These are phyloP conservation scores for Apiotrichum sp. DNA, from an alignment of 1,284 basidiomycete species.

Conservation along the genomic window DNA sequence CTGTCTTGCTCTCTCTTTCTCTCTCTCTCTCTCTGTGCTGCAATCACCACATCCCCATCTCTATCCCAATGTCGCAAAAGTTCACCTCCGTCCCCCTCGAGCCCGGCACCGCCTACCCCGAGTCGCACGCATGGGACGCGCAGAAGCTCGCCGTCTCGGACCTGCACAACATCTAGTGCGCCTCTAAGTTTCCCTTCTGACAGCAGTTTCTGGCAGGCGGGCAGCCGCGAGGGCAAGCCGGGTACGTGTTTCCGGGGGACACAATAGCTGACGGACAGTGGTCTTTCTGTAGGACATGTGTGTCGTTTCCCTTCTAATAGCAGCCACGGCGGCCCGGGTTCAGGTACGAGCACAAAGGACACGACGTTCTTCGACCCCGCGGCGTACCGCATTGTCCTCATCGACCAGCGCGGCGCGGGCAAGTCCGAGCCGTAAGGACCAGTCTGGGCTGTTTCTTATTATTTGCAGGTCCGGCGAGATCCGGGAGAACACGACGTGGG, in stretches of 20 bases:
- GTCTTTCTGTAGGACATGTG: not conserved
- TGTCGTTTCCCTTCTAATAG: not conserved
- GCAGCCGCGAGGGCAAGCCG: conserved; percentile 68
- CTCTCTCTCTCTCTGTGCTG: no score
- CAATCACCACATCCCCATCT: no score
- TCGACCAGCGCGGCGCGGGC: conserved; percentile 81
- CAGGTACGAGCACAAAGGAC: conserved; percentile 51
- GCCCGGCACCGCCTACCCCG: not conserved
- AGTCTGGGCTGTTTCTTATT: no score
- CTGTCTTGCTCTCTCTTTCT: no score
- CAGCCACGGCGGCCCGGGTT: conserved; percentile 34
- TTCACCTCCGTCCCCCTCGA: not conserved
- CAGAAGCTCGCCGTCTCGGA: conserved; percentile 67
- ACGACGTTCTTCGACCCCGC: conserved; percentile 72
- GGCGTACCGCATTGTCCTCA: conserved; percentile 61
- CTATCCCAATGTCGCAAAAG: not conserved
- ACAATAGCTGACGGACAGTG: no score
- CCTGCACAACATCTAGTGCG: conserved; percentile 73
- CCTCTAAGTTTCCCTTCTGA: no score
- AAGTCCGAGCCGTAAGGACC: conserved; percentile 65
- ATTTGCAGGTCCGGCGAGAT: conserved; percentile 62
- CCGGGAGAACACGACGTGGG: conserved; percentile 90
- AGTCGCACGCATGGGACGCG: conserved; percentile 52
- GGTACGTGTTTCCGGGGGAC: conserved; percentile 79
- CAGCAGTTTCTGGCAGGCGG: conserved; percentile 68